Conservation (phyloP, 352 stramenopile genomes). For the Phytophthora multivora region DNA sequence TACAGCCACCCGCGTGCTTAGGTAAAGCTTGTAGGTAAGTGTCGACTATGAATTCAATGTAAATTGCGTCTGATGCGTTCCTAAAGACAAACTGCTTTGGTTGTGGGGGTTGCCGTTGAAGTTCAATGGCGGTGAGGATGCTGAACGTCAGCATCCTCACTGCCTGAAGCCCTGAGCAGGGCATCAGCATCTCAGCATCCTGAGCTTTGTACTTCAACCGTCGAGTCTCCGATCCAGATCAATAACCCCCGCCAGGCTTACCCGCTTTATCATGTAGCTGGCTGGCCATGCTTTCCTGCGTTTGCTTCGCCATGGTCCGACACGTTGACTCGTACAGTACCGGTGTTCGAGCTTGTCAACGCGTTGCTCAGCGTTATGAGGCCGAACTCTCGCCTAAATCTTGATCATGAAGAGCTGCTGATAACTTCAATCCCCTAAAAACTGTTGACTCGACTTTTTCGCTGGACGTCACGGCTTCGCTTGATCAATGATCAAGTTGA, state of each 20-base stretch:
- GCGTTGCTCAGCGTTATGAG: slow-evolving; percentile 23
- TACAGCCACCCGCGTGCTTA: slow-evolving; percentile 23
- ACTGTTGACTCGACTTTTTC: slow-evolving; percentile 31
- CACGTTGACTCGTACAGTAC: slow-evolving; percentile 24
- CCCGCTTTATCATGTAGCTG: too few species aligned
- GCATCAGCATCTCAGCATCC: too few species aligned
- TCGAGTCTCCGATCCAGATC: too few species aligned
- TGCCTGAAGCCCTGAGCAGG: too few species aligned
- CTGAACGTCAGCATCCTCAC: too few species aligned
- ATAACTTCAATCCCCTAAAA: slow-evolving; percentile 13
- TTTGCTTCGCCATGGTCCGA: neutral
- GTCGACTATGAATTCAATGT: slow-evolving; percentile 24
- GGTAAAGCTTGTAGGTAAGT: slow-evolving; percentile 1
- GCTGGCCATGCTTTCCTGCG: too few species aligned
- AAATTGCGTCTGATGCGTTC: slow-evolving; percentile 16
- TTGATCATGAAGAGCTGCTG: slow-evolving; percentile 17
- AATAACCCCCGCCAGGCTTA: too few species aligned
- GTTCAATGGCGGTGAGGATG: neutral
- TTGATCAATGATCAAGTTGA: too few species aligned
- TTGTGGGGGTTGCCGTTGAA: neutral
- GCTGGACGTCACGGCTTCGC: slow-evolving; percentile 19
- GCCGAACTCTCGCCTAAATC: slow-evolving; percentile 10
- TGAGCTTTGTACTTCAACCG: too few species aligned
- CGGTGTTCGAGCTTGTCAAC: slow-evolving; percentile 7
- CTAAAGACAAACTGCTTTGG: neutral